Evolutionary conservation across 306 rosid genomes (phyloP).

Genomic region (Castanopsis chinensis): DNA sequence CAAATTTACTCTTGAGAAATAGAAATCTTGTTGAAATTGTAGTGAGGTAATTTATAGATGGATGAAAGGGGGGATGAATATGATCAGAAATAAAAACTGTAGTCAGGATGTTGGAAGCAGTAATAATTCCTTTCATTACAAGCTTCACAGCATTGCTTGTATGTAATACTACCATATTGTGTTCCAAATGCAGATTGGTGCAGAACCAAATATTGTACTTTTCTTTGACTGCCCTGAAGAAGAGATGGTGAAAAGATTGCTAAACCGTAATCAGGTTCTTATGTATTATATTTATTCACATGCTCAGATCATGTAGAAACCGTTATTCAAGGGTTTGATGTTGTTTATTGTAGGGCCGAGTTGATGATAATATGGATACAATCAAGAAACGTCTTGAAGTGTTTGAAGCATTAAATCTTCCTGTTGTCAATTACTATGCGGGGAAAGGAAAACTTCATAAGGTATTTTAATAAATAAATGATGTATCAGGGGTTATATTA

Average conservation of each 20-base stretch:
- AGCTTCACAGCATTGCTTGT: not conserved
- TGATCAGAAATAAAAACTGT: constrained; percentile 2
- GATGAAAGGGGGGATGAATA: not conserved
- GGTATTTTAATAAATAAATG: constrained; percentile 34
- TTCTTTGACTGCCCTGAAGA: constrained; percentile 95
- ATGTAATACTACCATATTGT: not conserved
- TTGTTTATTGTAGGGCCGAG: constrained; percentile 70
- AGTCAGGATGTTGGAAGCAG: not conserved
- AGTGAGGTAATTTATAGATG: constrained; percentile 2
- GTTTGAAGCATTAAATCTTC: constrained; percentile 69
- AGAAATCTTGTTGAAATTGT: not conserved
- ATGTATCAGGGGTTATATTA: not conserved
- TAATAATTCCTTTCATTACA: constrained; percentile 10
- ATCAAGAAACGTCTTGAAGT: constrained; percentile 82
- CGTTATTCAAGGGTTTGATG: constrained; percentile 22
- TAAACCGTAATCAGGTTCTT: constrained; percentile 85
- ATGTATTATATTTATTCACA: constrained; percentile 9
- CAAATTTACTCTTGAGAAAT: not conserved
- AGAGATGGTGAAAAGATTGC: constrained; percentile 94
- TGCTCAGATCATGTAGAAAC: not conserved
- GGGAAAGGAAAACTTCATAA: constrained; percentile 74
- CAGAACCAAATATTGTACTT: constrained; percentile 79
- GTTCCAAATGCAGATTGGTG: constrained; percentile 52
- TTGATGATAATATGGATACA: constrained; percentile 90
- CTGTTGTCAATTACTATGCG: constrained; percentile 70